phyloP scores from a whole-genome alignment of 768 basidiomycete species.

The Crassisporium funariophilum region DNA sequence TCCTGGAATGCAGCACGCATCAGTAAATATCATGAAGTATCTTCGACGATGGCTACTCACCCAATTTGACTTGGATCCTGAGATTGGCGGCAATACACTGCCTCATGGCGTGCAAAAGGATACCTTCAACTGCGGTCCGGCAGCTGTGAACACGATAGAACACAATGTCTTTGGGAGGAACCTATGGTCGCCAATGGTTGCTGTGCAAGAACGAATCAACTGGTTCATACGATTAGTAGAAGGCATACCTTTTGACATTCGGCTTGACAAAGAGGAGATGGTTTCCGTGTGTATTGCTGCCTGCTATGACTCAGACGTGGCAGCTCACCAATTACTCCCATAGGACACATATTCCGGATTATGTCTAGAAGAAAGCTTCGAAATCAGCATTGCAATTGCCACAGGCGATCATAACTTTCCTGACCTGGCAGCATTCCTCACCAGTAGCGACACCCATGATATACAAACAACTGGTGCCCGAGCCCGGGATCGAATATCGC shows the following conservation, averaged over 20 bases:
- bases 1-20: not conserved
- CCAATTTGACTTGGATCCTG: not conserved
- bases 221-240: not conserved
- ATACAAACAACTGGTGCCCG: not conserved
- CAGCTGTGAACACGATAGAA: slow-evolving; percentile 10
- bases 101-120: slow-evolving; percentile 10
- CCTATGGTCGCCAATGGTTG: not conserved
- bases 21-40: not conserved
- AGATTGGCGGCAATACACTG: not conserved
- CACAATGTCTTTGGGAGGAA: slow-evolving; percentile 4
- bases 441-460: not conserved
- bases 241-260: no score
- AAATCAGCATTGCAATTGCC: not conserved
- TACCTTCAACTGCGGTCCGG: slow-evolving; percentile 9
- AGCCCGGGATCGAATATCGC: not conserved
- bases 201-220: not conserved
- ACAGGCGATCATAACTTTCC: not conserved
- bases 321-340: no score
- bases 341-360: not conserved
- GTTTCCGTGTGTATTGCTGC: not conserved
- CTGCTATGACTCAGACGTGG: not conserved
- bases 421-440: not conserved
- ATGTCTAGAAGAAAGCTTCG: not conserved
- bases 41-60: not conserved
- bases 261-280: no score